Base-by-base conservation (phyloP, 2,329 filamentous ascomycete species). In the Xylariaceae sp. region DNA sequence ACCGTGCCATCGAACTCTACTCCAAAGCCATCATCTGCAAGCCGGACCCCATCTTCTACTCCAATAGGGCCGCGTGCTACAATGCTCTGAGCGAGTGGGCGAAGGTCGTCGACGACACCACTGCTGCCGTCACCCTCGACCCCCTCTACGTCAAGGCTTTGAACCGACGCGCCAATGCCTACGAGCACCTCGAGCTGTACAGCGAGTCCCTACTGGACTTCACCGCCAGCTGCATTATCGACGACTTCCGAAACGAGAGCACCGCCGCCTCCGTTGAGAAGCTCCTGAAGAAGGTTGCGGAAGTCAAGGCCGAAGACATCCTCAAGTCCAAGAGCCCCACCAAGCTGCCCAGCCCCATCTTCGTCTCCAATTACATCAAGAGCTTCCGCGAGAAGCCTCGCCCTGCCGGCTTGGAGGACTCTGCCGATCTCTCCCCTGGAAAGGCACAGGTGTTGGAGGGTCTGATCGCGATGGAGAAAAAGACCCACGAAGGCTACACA, bases 221-320 rank as follows among this genome's bases (percentile, higher is more conserved):
- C 76, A 99, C 94, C 9, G 94, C 94, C 53, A 97, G 93, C 75
- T 99, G 94, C 77, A 99, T 99, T 71, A 96, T 99, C 70, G 94
- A 99, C 70, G 89, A 89, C 57, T 99, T 99, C 81, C 88, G 89
- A 75, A 97, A 94, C 71, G 89, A 96, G 65, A 79, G 82, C 56
- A 95, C 89, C 67, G 91, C 93, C 19, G 85, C 92, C 71, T 86
- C 91, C 42, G 92, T 99, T 10, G 94, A 99, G 78, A 81, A 93
- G 57, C 76, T 99, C 58, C 80, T 99, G 58, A 97, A 97, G 81
- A 96, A 96, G 76, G 93, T 97, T 45, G 94, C 94, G 43, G 93
- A 97, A 74, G 81, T 89, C 61, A 97, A 97, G 78, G 93, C 89
- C 59, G 91, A 93, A 75, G 86, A 84, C 59, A 96, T 99, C 67